phyloP scores from a whole-genome alignment of 2,329 filamentous ascomycete genomes.

The Colletotrichum gloeosporioides region DNA sequence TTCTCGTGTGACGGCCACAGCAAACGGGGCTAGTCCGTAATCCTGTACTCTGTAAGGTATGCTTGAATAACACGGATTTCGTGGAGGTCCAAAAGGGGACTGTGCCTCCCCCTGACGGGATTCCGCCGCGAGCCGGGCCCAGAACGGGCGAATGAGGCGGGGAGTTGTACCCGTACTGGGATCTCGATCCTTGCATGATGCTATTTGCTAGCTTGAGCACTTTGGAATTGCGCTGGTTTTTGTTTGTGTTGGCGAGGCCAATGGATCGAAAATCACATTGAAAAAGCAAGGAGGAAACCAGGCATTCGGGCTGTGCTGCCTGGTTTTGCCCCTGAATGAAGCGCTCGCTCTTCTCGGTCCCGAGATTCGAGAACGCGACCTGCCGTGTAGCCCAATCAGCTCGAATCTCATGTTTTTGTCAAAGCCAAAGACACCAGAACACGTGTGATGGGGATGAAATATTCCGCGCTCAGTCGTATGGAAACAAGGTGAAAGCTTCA shows the following conservation, averaged over 20 bases:
- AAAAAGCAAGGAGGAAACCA: background rate
- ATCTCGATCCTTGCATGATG: background rate
- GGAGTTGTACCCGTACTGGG: background rate
- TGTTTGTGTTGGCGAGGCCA: background rate
- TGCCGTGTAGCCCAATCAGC: background rate
- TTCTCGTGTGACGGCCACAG: background rate
- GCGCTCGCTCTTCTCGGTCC: background rate
- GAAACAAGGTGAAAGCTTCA: background rate
- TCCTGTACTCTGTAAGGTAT: background rate
- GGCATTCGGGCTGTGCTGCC: background rate
- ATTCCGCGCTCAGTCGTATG: rapidly evolving
- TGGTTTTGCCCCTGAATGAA: background rate
- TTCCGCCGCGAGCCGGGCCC: background rate
- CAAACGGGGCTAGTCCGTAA: background rate
- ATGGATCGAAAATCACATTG: background rate
- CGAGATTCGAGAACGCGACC: background rate
- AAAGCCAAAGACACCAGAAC: background rate
- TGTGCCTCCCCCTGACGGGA: background rate
- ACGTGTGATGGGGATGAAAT: rapidly evolving
- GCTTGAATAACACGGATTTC: background rate
- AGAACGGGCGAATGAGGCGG: constrained; percentile 1
- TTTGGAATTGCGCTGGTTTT: background rate
- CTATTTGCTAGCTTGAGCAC: background rate
- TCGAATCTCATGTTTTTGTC: background rate
- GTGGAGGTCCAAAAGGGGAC: background rate